Conservation (phyloP, 352 stramenopile species). For the Aphanomyces invadans region DNA sequence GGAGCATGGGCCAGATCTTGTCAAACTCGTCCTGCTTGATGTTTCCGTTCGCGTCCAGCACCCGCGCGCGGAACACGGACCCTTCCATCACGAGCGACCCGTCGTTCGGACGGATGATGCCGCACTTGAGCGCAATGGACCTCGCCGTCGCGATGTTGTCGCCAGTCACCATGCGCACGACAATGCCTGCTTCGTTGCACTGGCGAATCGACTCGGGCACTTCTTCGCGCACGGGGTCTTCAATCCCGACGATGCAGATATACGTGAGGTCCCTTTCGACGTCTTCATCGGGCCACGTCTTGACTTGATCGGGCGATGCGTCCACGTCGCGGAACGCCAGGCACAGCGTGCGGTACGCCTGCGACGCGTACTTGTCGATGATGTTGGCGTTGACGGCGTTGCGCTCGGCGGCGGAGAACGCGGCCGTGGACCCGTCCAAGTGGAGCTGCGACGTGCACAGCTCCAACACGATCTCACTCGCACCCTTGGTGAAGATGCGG, state of each 20-base stretch:
- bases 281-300: constrained; percentile 42
- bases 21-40: constrained; percentile 59
- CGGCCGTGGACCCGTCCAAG: constrained; percentile 35
- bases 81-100: constrained; percentile 54
- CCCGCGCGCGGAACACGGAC: constrained; percentile 39
- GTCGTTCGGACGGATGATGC: constrained; percentile 39
- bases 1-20: constrained; percentile 60
- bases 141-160: constrained; percentile 48
- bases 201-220: constrained; percentile 39
- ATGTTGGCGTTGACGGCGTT: constrained; percentile 33
- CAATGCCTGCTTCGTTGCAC: constrained; percentile 41
- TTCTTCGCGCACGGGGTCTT: constrained; percentile 43
- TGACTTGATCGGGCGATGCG: constrained; percentile 28
- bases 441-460: constrained; percentile 39
- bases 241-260: constrained; percentile 43
- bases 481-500: constrained; percentile 55
- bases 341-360: constrained; percentile 71
- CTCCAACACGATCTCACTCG: constrained; percentile 48
- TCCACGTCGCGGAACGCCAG: constrained; percentile 71
- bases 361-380: constrained; percentile 72
- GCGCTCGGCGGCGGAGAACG: constrained; percentile 32
- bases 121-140: constrained; percentile 49
- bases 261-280: constrained; percentile 51
- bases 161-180: constrained; percentile 50
- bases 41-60: constrained; percentile 45